A percentile compares a stretch with the other conserved stretches of the same genome.
phyloP scores from a whole-genome alignment of 2,329 filamentous ascomycete species.

The Aurifilum marmelostoma region DNA sequence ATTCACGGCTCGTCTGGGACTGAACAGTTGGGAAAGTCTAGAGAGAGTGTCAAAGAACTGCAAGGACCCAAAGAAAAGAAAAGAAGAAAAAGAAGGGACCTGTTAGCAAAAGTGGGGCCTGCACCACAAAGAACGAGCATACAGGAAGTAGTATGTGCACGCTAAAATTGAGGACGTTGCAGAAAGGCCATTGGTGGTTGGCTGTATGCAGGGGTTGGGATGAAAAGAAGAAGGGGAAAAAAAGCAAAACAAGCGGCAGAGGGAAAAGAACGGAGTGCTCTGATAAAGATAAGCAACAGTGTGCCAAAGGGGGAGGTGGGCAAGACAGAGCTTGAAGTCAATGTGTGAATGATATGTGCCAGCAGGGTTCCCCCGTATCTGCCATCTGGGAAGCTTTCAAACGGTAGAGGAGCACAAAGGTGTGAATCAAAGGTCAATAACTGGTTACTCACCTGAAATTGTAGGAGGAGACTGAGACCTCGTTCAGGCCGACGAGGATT shows the following conservation, averaged over 20 bases:
- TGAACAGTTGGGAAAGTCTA: background rate
- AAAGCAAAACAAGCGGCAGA: background rate
- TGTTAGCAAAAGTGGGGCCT: background rate
- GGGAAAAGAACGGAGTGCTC: background rate
- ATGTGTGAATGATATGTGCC: background rate
- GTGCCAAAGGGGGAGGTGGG: background rate
- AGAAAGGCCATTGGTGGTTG: background rate
- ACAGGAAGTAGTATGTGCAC: background rate
- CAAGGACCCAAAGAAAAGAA: background rate
- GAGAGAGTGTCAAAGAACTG: background rate
- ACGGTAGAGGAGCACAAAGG: too few species aligned
- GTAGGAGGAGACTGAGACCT: background rate
- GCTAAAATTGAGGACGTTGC: constrained; percentile 1
- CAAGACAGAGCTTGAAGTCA: background rate
- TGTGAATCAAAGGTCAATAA: too few species aligned
- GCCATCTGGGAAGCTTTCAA: background rate
- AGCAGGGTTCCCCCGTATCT: background rate
- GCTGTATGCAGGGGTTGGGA: background rate
- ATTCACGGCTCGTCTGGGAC: background rate
- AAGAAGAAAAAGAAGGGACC: background rate
- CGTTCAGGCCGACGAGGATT: background rate
- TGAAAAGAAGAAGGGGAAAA: background rate
- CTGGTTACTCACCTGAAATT: background rate
- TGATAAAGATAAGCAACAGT: background rate
- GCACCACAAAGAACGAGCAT: background rate